Evolutionary conservation across 2,329 filamentous ascomycete species (phyloP), one percentile per base, ranked within the genome.

Genomic region (Paradendryphiella salina): DNA sequence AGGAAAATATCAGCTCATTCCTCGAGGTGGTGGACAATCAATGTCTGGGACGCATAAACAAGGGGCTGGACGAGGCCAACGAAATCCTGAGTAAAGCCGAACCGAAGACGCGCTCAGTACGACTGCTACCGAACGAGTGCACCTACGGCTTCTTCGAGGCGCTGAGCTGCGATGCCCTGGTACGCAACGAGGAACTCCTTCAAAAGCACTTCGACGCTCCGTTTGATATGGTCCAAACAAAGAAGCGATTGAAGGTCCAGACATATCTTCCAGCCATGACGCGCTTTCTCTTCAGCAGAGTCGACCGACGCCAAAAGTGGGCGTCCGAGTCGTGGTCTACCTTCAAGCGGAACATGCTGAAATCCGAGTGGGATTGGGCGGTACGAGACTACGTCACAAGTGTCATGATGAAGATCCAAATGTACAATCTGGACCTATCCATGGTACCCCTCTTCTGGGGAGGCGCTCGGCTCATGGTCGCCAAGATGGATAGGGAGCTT

Each of bases 71-170:
- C 37, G 65, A 66, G 36, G 76, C 77, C 17, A 71, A 69, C 7
- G 58, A 67, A 42, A 67, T 74, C 43, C 66, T 80, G 31, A 59
- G 68, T 51, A 72, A 72, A 10, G 70, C 80, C 6, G 77, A 82
- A 2, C 76, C 78, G 3, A 74, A 80, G 35, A 65, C 79, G 50
- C 78, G 83, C 32, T 77, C 74, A 17, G 75, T 83, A 29, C 71
- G 73, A 44, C 72, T 77, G 20, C 70, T 85, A 20, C 79, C 82
- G 21, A 75, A 81, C 1, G 77, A 82, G 21, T 84, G 89, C 5
- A 82, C 95, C 42, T 82, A 94, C 51, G 87, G 90, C 9, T 83
- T 97, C 23, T 96, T 95, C 64, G 93, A 97, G 71, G 87, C 88
- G 0, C 77, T 97, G 43, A 96, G 91, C 70, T 96, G 88, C 71